Percentiles rank a stretch among this genome's conserved stretches.
Conservation (phyloP, 1,284 basidiomycete genomes). For the Ceratobasidium sp. region DNA sequence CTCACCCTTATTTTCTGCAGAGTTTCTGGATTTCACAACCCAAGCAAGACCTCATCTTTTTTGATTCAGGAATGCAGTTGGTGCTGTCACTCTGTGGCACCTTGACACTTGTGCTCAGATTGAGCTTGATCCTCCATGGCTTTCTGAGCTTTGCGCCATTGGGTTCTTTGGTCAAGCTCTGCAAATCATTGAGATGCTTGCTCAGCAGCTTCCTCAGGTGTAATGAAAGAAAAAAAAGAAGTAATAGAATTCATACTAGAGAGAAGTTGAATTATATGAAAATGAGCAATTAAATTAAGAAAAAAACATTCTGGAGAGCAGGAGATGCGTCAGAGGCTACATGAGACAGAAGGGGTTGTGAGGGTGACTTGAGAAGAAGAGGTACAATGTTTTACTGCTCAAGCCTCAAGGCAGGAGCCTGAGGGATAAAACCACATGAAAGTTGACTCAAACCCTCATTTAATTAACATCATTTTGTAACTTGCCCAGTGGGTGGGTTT, state of each 20-base stretch:
- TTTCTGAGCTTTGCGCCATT: slow-evolving; percentile 4
- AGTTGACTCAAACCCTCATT: neutral
- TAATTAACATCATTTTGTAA: no score
- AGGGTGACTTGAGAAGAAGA: neutral
- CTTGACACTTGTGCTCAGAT: neutral
- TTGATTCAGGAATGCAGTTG: neutral
- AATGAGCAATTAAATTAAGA: neutral
- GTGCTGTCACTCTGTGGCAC: neutral
- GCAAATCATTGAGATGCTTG: neutral
- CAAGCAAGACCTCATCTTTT: neutral
- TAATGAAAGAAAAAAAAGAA: neutral
- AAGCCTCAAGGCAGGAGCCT: slow-evolving; percentile 1
- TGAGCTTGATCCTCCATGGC: neutral
- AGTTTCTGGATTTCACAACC: neutral
- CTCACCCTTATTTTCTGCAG: neutral
- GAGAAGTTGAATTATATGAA: neutral
- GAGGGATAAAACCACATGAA: slow-evolving; percentile 2
- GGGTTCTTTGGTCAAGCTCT: neutral
- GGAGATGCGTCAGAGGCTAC: neutral
- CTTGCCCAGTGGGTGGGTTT: no score
- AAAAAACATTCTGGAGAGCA: neutral
- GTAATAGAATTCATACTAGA: slow-evolving; percentile 4
- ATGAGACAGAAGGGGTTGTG: slow-evolving; percentile 1
- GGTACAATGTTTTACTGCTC: neutral
- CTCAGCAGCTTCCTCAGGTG: slow-evolving; percentile 11